phyloP scores from a whole-genome alignment of 371 early-diverging fungal species.

The Blyttiomyces sp. region DNA sequence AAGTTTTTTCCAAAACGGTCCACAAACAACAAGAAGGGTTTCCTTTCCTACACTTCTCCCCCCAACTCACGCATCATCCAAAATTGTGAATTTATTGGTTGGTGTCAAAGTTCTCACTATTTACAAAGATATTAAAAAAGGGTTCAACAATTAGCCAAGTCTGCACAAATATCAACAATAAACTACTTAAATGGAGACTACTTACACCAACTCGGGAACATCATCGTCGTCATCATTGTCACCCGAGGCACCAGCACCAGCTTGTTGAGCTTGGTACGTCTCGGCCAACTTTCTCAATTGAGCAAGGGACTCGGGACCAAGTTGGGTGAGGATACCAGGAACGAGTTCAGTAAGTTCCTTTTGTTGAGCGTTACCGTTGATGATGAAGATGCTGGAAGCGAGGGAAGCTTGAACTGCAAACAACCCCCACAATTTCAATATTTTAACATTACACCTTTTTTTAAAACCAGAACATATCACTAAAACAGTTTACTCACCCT shows the following conservation, averaged over 20 bases:
- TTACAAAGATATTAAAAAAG: neutral
- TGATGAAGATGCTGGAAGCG: constrained; percentile 86
- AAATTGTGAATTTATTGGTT: too few species aligned
- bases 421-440: neutral
- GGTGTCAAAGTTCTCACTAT: constrained; percentile 17
- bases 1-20: too few species aligned
- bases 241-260: constrained; percentile 20
- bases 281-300: constrained; percentile 86
- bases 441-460: neutral
- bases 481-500: constrained; percentile 56
- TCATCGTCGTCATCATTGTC: constrained; percentile 45
- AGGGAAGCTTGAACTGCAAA: constrained; percentile 75
- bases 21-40: too few species aligned
- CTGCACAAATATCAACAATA: neutral
- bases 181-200: neutral
- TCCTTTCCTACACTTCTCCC: too few species aligned
- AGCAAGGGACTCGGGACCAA: constrained; percentile 91
- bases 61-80: too few species aligned
- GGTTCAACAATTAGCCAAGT: neutral
- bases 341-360: constrained; percentile 91
- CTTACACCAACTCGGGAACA: constrained; percentile 45
- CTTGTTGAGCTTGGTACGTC: constrained; percentile 65
- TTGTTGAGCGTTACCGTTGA: constrained; percentile 81
- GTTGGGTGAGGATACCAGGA: constrained; percentile 91
- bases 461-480: neutral